Evolutionary conservation across 495 filamentous ascomycete species (phyloP).

Genomic region (Rostrohypoxylon terebratum): DNA sequence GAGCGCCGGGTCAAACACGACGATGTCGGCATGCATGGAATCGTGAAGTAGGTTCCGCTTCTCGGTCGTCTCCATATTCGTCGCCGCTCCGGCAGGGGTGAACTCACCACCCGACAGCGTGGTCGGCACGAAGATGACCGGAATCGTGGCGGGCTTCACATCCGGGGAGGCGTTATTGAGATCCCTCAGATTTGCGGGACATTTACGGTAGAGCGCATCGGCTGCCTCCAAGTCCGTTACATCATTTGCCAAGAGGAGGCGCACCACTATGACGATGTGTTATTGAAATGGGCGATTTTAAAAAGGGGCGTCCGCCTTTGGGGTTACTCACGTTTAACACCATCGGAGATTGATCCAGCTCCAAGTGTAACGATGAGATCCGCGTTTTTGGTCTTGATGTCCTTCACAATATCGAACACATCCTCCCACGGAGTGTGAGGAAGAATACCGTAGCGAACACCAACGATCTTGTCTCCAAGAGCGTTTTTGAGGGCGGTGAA

Average conservation of each 20-base stretch:
- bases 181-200: slow-evolving; percentile 27
- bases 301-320: background rate
- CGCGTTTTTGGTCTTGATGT: slow-evolving; percentile 59
- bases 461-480: slow-evolving; percentile 63
- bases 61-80: slow-evolving; percentile 62
- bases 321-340: slow-evolving; percentile 58
- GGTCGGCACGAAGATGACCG: slow-evolving; percentile 72
- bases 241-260: slow-evolving; percentile 60
- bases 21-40: slow-evolving; percentile 60
- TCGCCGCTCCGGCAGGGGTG: slow-evolving; percentile 65
- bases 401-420: slow-evolving; percentile 65
- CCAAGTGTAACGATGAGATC: slow-evolving; percentile 72
- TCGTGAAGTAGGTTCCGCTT: slow-evolving; percentile 66
- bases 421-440: slow-evolving; percentile 72
- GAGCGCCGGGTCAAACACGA: slow-evolving; percentile 70
- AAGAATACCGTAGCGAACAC: slow-evolving; percentile 67
- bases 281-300: too few species aligned
- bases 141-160: slow-evolving; percentile 55
- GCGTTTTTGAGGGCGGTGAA: slow-evolving; percentile 60
- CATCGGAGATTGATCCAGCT: slow-evolving; percentile 71
- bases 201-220: slow-evolving; percentile 55
- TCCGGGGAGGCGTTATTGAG: background rate
- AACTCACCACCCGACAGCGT: slow-evolving; percentile 74
- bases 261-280: slow-evolving; percentile 50
- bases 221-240: slow-evolving; percentile 59